Base-by-base conservation (phyloP, 73 alveolate species). In the Paraurostyla sp. region DNA sequence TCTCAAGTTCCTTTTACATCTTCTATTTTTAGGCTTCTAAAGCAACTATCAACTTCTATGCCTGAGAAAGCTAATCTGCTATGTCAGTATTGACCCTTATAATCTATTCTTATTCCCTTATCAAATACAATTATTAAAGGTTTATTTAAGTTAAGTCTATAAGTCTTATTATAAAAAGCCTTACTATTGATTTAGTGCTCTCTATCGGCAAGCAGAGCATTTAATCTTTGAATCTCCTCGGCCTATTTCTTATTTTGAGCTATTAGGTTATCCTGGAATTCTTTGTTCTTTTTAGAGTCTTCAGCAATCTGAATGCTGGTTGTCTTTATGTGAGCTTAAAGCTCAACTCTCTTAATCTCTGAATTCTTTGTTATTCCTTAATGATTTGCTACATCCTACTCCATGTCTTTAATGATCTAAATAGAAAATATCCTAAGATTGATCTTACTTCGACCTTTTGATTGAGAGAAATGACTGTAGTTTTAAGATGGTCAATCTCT, bases 401-500 rank as follows among this genome's bases (percentile, higher is more conserved):
- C 60, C 48, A 90, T 51, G 69, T 90, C 95, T 18, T 56, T 82
- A 32, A 88, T 48, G 40, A 88, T 40, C 82, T 65, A 59, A 20
- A 11, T 27, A 59, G 49, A 7, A 27, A 60, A 27, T 25, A 60
- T 60, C 32, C 23, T 4, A 40, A 9, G 23, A 38, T 38, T 20
- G 7, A 2, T 18, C 42, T 38, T 65, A 65, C 95, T 76, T 82
- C 83, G 35, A 90, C 92, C 38, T 71, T 90, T 27, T 82, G 83
- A 49, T 46, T 69, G 48, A 90, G 80, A n/a, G 84, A 83, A 30
- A 82, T 73, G 50, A 90, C 73, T 11, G 87, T 90, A 1, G 95
- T 90, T 42, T 82, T 90, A 20, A 90, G 41, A 50, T 90, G 95
- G 18, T 90, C 95, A 38, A 78, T 82, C 60, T 90, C 95, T 38